A percentile compares a stretch with the other conserved stretches of the same genome.
Evolutionary conservation across 164 flowering plant species (phyloP).

Genomic region (Cinnamomum micranthum): DNA sequence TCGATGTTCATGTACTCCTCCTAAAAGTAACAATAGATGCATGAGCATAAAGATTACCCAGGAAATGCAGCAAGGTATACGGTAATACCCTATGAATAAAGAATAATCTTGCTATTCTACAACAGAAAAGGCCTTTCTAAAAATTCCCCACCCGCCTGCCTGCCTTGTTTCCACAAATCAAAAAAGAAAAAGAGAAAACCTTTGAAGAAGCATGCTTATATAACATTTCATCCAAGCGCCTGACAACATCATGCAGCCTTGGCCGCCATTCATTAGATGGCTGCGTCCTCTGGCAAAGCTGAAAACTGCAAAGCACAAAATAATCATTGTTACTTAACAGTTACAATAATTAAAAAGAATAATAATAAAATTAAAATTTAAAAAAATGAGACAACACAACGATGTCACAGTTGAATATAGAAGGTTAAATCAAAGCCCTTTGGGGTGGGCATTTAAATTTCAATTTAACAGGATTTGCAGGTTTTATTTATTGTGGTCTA

Average conservation of each 20-base stretch:
- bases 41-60: background rate
- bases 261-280: conserved; percentile 17
- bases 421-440: background rate
- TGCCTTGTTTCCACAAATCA: conserved; percentile 4
- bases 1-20: conserved; percentile 77
- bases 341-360: too few relatives aligned
- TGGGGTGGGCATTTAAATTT: background rate
- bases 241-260: conserved; percentile 53
- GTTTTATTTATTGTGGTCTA: background rate
- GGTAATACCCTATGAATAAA: background rate
- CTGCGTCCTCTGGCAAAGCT: conserved; percentile 16
- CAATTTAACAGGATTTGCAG: background rate
- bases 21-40: conserved; percentile 27
- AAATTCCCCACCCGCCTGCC: too few relatives aligned
- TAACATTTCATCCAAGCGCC: conserved; percentile 67
- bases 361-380: too few relatives aligned
- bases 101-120: background rate
- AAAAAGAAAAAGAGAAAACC: conserved; percentile 35
- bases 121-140: background rate
- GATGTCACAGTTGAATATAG: too few relatives aligned
- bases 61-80: background rate
- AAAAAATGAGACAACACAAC: too few relatives aligned
- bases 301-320: conserved; percentile 12
- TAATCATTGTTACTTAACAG: background rate
- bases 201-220: conserved; percentile 46